Percentiles rank a stretch among this genome's conserved stretches.
These are phyloP conservation scores for Aspergillus terreus DNA, from an alignment of 2,329 filamentous ascomycete genomes.

Conservation along the genomic window DNA sequence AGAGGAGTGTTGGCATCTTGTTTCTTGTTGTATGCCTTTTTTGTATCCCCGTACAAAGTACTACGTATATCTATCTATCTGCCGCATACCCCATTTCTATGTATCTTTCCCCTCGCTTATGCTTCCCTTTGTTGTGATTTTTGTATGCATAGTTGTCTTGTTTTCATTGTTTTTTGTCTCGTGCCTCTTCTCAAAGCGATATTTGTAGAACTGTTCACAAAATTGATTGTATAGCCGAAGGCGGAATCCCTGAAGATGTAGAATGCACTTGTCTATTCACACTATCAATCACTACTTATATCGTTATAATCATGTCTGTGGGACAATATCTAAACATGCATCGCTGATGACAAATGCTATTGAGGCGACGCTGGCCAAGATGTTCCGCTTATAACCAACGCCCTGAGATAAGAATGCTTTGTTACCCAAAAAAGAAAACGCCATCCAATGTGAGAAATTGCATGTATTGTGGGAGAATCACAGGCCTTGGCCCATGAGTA, in stretches of 20 bases:
- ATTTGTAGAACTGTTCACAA: conserved; percentile 7
- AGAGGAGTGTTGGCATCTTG: conserved; percentile 2
- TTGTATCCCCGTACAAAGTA: conserved; percentile 1
- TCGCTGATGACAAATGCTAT: conserved; percentile 2
- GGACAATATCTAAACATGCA: conserved; percentile 2
- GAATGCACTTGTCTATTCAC: not conserved
- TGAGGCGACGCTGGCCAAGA: not conserved
- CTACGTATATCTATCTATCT: not conserved
- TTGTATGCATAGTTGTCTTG: conserved; percentile 6
- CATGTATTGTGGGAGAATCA: conserved; percentile 14
- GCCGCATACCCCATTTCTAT: conserved; percentile 5
- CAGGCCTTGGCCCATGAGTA: conserved; percentile 37
- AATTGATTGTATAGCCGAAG: conserved; percentile 9
- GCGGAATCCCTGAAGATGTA: conserved; percentile 1
- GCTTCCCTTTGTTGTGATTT: not conserved
- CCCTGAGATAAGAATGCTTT: not conserved
- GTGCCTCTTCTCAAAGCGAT: conserved; percentile 5
- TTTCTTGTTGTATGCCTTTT: conserved; percentile 2
- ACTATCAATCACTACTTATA: not conserved
- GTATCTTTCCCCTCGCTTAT: not conserved
- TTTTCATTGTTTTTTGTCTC: not conserved
- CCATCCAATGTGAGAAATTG: conserved; percentile 2
- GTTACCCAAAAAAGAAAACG: not conserved
- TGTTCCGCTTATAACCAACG: not conserved
- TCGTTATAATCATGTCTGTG: conserved; percentile 5